A percentile compares a stretch with the other conserved stretches of the same genome.
These are phyloP conservation scores for Mycena pura DNA, from an alignment of 768 basidiomycete genomes.

Conservation along the genomic window DNA sequence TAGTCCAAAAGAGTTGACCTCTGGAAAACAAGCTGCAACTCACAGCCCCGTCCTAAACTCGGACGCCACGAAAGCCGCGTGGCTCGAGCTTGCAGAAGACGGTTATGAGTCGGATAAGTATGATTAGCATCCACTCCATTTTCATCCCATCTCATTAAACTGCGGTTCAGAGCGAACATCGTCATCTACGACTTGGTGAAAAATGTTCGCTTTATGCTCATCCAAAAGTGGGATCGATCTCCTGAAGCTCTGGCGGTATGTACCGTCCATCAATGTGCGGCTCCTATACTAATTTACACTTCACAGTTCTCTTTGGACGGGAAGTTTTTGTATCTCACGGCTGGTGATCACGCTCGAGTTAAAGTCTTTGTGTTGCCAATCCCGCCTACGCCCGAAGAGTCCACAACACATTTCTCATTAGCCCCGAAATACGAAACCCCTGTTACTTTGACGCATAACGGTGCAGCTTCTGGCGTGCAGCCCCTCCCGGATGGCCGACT, in stretches of 20 bases:
- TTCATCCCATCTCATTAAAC: constrained; percentile 2
- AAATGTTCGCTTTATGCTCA: constrained; percentile 73
- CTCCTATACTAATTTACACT: constrained; percentile 4
- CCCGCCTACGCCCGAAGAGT: constrained; percentile 63
- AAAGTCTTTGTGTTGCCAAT: constrained; percentile 78
- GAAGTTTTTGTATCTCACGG: constrained; percentile 71
- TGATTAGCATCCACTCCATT: constrained; percentile 2
- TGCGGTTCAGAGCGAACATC: constrained; percentile 65
- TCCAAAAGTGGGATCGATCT: constrained; percentile 87
- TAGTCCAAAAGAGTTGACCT: constrained; percentile 73
- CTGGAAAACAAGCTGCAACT: constrained; percentile 85
- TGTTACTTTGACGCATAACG: constrained; percentile 60
- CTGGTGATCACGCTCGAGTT: constrained; percentile 78
- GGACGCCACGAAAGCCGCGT: constrained; percentile 76
- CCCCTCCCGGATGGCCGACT: constrained; percentile 65
- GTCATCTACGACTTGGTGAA: constrained; percentile 78
- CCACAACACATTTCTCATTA: constrained; percentile 59
- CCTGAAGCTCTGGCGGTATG: constrained; percentile 66
- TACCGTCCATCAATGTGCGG: background rate
- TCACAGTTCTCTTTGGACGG: constrained; percentile 78
- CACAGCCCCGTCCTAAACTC: constrained; percentile 73
- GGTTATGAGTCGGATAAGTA: constrained; percentile 90
- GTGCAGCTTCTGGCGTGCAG: constrained; percentile 67
- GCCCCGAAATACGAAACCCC: constrained; percentile 58
- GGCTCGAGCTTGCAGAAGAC: constrained; percentile 87